These are phyloP conservation scores for Yamadazyma philogaea DNA, from an alignment of 805 yeast genomes.

Conservation along the genomic window DNA sequence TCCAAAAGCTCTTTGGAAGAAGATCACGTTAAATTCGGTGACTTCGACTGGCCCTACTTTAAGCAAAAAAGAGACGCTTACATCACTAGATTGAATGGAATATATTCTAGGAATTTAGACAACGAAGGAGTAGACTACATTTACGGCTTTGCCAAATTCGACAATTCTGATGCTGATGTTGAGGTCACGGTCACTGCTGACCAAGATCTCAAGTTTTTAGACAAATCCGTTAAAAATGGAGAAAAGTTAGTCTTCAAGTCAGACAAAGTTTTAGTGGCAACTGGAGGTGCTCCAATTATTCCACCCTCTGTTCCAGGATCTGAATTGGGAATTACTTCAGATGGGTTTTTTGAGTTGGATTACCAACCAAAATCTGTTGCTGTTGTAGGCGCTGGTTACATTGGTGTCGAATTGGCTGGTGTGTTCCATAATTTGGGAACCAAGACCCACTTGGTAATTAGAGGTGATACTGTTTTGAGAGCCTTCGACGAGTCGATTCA, in stretches of 20 bases:
- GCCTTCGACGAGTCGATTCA: conserved; percentile 82
- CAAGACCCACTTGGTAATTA: conserved; percentile 80
- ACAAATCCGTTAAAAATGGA: conserved; percentile 35
- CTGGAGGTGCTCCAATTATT: conserved; percentile 82
- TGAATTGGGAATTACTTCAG: conserved; percentile 81
- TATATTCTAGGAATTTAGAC: conserved; percentile 80
- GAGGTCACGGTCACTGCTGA: conserved; percentile 59
- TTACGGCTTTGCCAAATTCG: conserved; percentile 83
- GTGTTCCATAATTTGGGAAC: conserved; percentile 86
- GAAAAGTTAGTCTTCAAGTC: conserved; percentile 68
- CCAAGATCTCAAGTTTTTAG: conserved; percentile 35
- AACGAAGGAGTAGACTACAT: conserved; percentile 87
- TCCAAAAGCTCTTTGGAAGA: conserved; percentile 44
- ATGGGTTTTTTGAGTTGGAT: conserved; percentile 82
- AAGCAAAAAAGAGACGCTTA: conserved; percentile 93
- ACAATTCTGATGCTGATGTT: conserved; percentile 60
- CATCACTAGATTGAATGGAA: conserved; percentile 81
- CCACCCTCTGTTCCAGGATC: conserved; percentile 76
- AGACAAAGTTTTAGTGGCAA: conserved; percentile 81
- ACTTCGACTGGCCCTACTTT: conserved; percentile 78
- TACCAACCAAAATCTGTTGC: conserved; percentile 90
- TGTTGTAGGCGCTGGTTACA: conserved; percentile 96
- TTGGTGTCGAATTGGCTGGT: conserved; percentile 94
- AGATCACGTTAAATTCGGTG: conserved; percentile 45
- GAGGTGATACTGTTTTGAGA: conserved; percentile 89